Conservation (phyloP, 1,284 basidiomycete genomes). For the Boletus subluridellus region DNA sequence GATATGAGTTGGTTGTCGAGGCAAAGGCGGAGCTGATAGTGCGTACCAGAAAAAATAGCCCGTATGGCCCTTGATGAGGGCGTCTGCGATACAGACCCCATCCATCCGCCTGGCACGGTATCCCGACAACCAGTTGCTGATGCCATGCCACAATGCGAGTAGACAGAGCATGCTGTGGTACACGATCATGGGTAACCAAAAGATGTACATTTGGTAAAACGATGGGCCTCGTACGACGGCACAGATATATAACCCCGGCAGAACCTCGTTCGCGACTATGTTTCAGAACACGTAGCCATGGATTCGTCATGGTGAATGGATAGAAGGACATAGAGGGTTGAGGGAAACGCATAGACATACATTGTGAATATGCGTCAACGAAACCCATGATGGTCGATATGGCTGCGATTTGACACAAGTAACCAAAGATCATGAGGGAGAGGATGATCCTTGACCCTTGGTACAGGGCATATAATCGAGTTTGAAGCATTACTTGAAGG, state of each 20-base stretch:
- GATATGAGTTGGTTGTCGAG: neutral
- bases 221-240: neutral
- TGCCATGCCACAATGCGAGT: constrained; percentile 13
- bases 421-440: constrained; percentile 10
- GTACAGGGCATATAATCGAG: constrained; percentile 19
- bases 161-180: constrained; percentile 15
- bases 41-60: constrained; percentile 23
- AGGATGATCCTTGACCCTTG: constrained; percentile 8
- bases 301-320: neutral
- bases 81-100: constrained; percentile 3
- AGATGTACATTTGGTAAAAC: constrained; percentile 10
- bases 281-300: neutral
- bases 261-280: constrained; percentile 15
- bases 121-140: constrained; percentile 9
- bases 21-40: neutral
- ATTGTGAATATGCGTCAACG: neutral
- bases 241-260: constrained; percentile 16
- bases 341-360: constrained; percentile 1
- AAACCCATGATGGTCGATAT: constrained; percentile 1
- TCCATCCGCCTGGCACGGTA: neutral
- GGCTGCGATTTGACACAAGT: constrained; percentile 8
- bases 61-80: constrained; percentile 15
- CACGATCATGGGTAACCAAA: constrained; percentile 21
- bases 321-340: neutral
- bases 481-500: constrained; percentile 16